Evolutionary conservation across 768 basidiomycete genomes (phyloP), one percentile per base, ranked within the genome.

Genomic region (Pisolithus microcarpus): DNA sequence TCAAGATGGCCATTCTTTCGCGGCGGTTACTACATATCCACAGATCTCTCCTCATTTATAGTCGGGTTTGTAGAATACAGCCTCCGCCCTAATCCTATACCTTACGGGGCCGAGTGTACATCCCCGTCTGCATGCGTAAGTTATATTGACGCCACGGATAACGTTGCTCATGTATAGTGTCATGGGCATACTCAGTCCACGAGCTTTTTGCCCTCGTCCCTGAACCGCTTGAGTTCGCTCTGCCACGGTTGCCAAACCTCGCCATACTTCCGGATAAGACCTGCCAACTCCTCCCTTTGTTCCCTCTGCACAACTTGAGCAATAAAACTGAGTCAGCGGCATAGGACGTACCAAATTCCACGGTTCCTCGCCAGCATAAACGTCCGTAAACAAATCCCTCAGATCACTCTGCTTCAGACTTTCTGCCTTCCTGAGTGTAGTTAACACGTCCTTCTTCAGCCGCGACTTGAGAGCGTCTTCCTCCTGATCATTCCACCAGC

Each of bases 231-330:
- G 46, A 91, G 70, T 66, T 94, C 92, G 31, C 74, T 77, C 63
- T 72, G 75, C 91, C 91, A 97, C 8, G 89, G 91, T 58, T 87
- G 87, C 86, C 85, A 93, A 2, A 72, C 75, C n/a, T 80, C 61
- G 1, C 92, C 91, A 56, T 95, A 97, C 66, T 96, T 96, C 67
- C 73, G 80, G 53, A 96, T 59, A 21, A 97, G 71, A 31, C 74
- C 58, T 18, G 74, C 72, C 26, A 97, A 75, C 59, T 96, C 94
- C 50, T 81, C 80, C 48, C 87, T 73, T 65, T 97, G 92, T 65
- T 94, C 91, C 58, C 66, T 80, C 92, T 94, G 59, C 15, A 46
- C 24, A 10, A 46, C 13, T 15, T 7, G 44, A 30, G 6, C n/a
- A 42, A 54, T 4, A 59, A 49, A 13, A 28, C 34, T 26, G 7